These are phyloP conservation scores for Blastobotrys proliferans DNA, from an alignment of 1,139 yeast species.

Conservation along the genomic window DNA sequence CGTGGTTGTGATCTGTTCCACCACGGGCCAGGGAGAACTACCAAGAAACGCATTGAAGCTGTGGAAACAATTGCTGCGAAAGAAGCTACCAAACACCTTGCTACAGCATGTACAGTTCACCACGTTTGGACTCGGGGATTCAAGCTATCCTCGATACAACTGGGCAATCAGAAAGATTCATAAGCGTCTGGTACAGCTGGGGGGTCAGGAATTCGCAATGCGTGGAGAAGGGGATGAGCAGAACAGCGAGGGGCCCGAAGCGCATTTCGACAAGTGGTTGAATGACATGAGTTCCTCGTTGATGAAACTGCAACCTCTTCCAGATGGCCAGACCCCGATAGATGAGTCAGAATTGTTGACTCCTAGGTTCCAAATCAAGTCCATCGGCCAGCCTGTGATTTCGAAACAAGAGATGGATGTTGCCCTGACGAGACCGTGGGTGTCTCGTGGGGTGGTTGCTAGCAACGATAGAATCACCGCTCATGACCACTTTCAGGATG, in stretches of 20 bases:
- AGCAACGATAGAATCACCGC: slow-evolving; percentile 60
- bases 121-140: slow-evolving; percentile 91
- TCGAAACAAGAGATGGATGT: slow-evolving; percentile 13
- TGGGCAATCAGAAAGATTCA: slow-evolving; percentile 82
- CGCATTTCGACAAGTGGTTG: slow-evolving; percentile 74
- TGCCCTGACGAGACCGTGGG: slow-evolving; percentile 29
- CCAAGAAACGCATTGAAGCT: slow-evolving; percentile 72
- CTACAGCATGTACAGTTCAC: slow-evolving; percentile 61
- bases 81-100: slow-evolving; percentile 55
- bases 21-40: slow-evolving; percentile 94
- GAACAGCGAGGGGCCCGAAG: slow-evolving; percentile 74
- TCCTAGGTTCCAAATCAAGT: slow-evolving; percentile 38
- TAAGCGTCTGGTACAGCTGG: slow-evolving; percentile 70
- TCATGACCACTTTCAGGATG: slow-evolving; percentile 82
- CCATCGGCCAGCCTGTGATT: not conserved
- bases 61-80: slow-evolving; percentile 69
- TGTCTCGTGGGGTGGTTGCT: slow-evolving; percentile 41
- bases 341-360: slow-evolving; percentile 44
- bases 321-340: slow-evolving; percentile 32
- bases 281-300: slow-evolving; percentile 46
- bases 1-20: slow-evolving; percentile 71
- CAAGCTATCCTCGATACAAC: slow-evolving; percentile 81
- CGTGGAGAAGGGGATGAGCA: slow-evolving; percentile 91
- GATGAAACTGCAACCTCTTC: slow-evolving; percentile 20
- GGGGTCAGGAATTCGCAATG: slow-evolving; percentile 65